A percentile compares a stretch with the other conserved stretches of the same genome.
phyloP scores from a whole-genome alignment of 2,329 filamentous ascomycete species.

The Xylariaceae sp. region DNA sequence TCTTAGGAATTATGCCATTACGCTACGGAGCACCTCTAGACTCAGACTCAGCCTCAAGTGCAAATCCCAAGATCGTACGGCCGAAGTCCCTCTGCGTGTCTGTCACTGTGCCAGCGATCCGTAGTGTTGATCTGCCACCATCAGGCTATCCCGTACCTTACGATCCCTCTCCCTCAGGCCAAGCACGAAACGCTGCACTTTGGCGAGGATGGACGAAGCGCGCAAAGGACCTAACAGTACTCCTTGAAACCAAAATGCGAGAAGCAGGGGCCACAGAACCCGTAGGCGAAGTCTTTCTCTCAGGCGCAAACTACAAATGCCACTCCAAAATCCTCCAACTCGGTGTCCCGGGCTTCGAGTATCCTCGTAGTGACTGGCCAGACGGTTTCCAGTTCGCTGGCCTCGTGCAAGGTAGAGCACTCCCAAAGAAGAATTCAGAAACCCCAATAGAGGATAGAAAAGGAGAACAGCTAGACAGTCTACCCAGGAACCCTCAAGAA shows the following conservation, averaged over 20 bases:
- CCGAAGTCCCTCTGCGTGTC: conserved; percentile 31
- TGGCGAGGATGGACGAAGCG: conserved; percentile 31
- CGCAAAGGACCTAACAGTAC: conserved; percentile 21
- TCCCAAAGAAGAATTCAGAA: neutral
- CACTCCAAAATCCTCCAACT: conserved; percentile 35
- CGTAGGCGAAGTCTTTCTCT: conserved; percentile 25
- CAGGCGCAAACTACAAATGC: conserved; percentile 34
- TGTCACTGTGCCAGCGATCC: conserved; percentile 35
- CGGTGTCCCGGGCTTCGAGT: conserved; percentile 36
- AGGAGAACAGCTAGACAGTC: neutral
- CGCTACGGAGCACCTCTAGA: conserved; percentile 27
- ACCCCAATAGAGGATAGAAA: neutral
- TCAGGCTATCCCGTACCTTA: conserved; percentile 30
- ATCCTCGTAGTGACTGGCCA: conserved; percentile 36
- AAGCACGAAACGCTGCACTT: conserved; percentile 19
- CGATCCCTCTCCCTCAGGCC: conserved; percentile 26
- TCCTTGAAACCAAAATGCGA: conserved; percentile 26
- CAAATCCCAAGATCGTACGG: conserved; percentile 8
- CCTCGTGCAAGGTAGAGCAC: conserved; percentile 26
- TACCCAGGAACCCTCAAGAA: neutral
- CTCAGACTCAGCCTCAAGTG: conserved; percentile 15
- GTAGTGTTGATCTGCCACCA: conserved; percentile 33
- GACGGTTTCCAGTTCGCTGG: conserved; percentile 33
- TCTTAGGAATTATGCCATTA: conserved; percentile 34
- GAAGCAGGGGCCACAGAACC: conserved; percentile 26